These are phyloP conservation scores for Plasmodium fragile DNA, from an alignment of 169 alveolate genomes.

Conservation along the genomic window DNA sequence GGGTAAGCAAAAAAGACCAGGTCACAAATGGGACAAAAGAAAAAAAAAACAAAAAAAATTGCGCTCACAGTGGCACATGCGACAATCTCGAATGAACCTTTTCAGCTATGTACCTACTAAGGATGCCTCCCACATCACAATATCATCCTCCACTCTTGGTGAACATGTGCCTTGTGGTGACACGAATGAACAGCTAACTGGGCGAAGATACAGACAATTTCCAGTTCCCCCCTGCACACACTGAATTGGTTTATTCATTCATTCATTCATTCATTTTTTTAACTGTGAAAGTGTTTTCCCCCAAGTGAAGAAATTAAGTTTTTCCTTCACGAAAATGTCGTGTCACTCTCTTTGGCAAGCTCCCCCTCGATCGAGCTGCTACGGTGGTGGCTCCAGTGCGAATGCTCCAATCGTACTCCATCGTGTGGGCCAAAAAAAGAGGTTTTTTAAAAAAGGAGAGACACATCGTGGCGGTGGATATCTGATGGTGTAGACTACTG, in stretches of 20 bases:
- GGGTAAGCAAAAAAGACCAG: neutral
- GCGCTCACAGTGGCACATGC: neutral
- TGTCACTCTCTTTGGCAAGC: neutral
- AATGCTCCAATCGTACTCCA: neutral
- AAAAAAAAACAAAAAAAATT: neutral
- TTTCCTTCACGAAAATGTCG: neutral
- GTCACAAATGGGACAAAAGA: neutral
- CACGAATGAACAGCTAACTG: neutral
- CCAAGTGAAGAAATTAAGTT: neutral
- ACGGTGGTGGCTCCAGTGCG: neutral
- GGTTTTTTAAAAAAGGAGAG: neutral
- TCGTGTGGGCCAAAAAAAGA: neutral
- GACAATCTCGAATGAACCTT: neutral
- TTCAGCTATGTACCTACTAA: neutral
- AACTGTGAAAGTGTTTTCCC: neutral
- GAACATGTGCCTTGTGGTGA: neutral
- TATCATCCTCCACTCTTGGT: neutral
- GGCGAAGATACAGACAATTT: neutral
- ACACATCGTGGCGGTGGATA: neutral
- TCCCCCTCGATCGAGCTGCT: neutral
- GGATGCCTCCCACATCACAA: neutral
- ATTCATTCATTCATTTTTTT: neutral
- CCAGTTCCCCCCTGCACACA: neutral
- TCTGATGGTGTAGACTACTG: neutral
- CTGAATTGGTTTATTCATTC: neutral